Conservation (phyloP, 345 rosid genomes). For the Boechera divaricarpa region DNA sequence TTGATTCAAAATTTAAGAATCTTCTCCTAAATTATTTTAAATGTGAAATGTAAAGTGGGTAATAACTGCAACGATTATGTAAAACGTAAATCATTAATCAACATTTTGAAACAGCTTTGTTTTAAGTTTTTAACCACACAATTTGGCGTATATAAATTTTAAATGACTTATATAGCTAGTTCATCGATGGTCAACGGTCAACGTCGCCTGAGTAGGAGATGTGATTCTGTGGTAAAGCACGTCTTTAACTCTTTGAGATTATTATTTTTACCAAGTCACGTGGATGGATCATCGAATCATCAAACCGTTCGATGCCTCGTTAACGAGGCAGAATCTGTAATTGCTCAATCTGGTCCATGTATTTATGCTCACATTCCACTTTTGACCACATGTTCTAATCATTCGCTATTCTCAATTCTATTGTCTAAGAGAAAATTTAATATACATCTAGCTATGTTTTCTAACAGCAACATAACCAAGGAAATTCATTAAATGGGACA, state of each 20-base stretch:
- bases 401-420: neutral
- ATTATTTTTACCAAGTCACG: slow-evolving; percentile 30
- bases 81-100: slow-evolving; percentile 24
- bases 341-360: slow-evolving; percentile 27
- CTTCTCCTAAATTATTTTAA: neutral
- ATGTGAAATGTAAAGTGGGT: neutral
- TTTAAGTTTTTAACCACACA: neutral
- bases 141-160: neutral
- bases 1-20: neutral
- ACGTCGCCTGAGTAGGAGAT: slow-evolving; percentile 28
- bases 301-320: slow-evolving; percentile 38
- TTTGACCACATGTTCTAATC: neutral
- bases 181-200: slow-evolving; percentile 24
- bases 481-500: neutral
- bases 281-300: slow-evolving; percentile 35
- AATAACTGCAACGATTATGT: neutral
- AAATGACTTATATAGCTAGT: neutral
- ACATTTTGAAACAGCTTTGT: neutral
- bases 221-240: slow-evolving; percentile 41
- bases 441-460: neutral
- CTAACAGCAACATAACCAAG: too few species aligned
- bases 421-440: neutral
- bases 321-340: slow-evolving; percentile 27
- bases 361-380: neutral
- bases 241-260: slow-evolving; percentile 23